Base-by-base conservation (phyloP, 768 basidiomycete genomes). In the Harrya chromipes region DNA sequence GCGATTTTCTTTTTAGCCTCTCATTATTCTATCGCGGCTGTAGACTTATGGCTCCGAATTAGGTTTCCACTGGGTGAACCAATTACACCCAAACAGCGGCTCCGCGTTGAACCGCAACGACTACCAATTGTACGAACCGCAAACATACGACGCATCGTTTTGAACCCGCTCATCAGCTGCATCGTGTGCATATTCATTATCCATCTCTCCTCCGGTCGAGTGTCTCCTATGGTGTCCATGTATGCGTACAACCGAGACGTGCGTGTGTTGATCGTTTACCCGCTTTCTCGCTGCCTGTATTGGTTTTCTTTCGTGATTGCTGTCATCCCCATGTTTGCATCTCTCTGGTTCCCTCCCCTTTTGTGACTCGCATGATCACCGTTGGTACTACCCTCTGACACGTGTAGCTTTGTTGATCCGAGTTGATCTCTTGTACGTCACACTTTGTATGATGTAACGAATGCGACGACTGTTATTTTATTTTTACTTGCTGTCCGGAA, bases 51-150 rank as follows among this genome's bases (percentile, higher is more conserved):
- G 43, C 2, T 26, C n/a, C 33, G 9, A 0, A 19, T 43, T 37
- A 72, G 70, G 72, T 14, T 73, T 70, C 49, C 50, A 61, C 23
- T 73, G 71, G 71, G 60, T 72, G 45, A 59, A 53, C 43, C 69
- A 72, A 27, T 19, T 70, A 12, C 63, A 60, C n/a, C 4, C 56
- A 0, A 24, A 8, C 5, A 51, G 45, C 41, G 37, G 42, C n/a
- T 56, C 63, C 0, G 47, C 50, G 39, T 23, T 66, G 31, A 37
- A 63, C 14, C 43, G 47, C 1, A 62, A 66, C 43, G 66, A 68
- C 38, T 70, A 68, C 29, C 46, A 54, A 6, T 20, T 68, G 48
- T 69, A 63, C 43, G 59, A 59, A 6, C 34, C 53, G 24, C 47
- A 55, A 27, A 57, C 61, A n/a, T 64, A 49, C 23, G 49, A 31